Conservation (phyloP, 1,284 basidiomycete genomes). For the Ganoderma lucidum region DNA sequence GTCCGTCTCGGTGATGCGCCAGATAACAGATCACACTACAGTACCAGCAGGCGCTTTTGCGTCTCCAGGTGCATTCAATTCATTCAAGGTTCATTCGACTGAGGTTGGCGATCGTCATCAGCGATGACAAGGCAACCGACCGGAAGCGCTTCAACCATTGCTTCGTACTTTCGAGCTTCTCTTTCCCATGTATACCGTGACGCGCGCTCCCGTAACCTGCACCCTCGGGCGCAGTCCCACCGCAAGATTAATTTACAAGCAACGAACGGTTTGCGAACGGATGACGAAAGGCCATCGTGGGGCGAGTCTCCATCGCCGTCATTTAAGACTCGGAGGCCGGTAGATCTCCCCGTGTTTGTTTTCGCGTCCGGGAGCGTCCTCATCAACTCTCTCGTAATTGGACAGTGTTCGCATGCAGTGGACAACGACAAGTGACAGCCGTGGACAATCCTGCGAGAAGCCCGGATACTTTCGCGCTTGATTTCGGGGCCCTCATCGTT, state of each 20-base stretch:
- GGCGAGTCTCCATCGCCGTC: slow-evolving; percentile 13
- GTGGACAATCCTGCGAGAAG: slow-evolving; percentile 27
- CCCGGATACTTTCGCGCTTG: slow-evolving; percentile 10
- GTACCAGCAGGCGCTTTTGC: background rate
- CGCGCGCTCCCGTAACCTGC: slow-evolving; percentile 21
- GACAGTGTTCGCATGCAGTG: slow-evolving; percentile 17
- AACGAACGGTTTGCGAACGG: background rate
- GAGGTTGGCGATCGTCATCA: slow-evolving; percentile 35
- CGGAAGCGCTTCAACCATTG: slow-evolving; percentile 25
- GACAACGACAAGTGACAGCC: slow-evolving; percentile 29
- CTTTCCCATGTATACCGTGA: slow-evolving; percentile 9
- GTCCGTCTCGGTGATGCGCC: slow-evolving; percentile 28
- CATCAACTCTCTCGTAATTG: slow-evolving; percentile 13
- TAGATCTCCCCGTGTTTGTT: slow-evolving; percentile 1
- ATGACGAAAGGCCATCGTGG: background rate
- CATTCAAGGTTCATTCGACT: slow-evolving; percentile 28
- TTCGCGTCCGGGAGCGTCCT: slow-evolving; percentile 17
- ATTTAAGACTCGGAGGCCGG: slow-evolving; percentile 10
- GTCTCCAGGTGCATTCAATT: slow-evolving; percentile 29
- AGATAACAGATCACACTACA: slow-evolving; percentile 28
- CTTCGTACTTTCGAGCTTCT: slow-evolving; percentile 26
- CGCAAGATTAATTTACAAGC: slow-evolving; percentile 17
- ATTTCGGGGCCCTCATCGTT: slow-evolving; percentile 27
- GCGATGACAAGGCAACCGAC: slow-evolving; percentile 32
- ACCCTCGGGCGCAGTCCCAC: slow-evolving; percentile 24